These are phyloP conservation scores for Nicotiana knightiana DNA, from an alignment of 257 asterid genomes.

Conservation along the genomic window DNA sequence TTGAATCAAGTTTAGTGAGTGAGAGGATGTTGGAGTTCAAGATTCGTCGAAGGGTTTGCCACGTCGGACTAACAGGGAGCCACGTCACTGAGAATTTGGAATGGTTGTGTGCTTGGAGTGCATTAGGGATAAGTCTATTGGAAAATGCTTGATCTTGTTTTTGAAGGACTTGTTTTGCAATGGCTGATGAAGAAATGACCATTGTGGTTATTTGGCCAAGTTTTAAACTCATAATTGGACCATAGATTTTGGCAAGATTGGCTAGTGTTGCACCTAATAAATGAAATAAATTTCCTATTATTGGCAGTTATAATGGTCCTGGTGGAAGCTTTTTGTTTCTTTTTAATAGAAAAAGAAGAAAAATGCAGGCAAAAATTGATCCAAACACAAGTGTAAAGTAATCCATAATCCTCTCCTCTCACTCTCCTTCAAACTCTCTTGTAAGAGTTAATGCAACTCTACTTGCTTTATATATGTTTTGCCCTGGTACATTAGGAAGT, in stretches of 20 bases:
- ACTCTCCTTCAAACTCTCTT: too few species aligned
- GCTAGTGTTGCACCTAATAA: conserved; percentile 8
- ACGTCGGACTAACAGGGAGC: background rate
- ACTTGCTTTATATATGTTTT: too few species aligned
- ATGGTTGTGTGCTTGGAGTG: background rate
- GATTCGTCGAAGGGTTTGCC: background rate
- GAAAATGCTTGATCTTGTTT: background rate
- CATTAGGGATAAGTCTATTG: background rate
- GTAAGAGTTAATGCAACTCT: too few species aligned
- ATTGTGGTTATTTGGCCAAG: background rate
- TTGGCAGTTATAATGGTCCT: conserved; percentile 7
- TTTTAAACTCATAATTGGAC: background rate
- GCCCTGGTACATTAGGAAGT: too few species aligned
- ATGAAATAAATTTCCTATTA: conserved; percentile 10
- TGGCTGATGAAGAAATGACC: background rate
- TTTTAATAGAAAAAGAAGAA: background rate
- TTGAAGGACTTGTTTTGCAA: background rate
- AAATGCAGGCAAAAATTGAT: background rate
- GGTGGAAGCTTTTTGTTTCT: background rate
- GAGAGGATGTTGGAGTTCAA: background rate
- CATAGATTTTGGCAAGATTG: conserved; percentile 12
- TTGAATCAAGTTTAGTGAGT: conserved; percentile 8
- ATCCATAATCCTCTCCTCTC: background rate
- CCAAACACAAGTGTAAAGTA: background rate
- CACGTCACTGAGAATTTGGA: background rate